Conservation (phyloP, 495 filamentous ascomycete genomes). For the Acidomyces sp. region DNA sequence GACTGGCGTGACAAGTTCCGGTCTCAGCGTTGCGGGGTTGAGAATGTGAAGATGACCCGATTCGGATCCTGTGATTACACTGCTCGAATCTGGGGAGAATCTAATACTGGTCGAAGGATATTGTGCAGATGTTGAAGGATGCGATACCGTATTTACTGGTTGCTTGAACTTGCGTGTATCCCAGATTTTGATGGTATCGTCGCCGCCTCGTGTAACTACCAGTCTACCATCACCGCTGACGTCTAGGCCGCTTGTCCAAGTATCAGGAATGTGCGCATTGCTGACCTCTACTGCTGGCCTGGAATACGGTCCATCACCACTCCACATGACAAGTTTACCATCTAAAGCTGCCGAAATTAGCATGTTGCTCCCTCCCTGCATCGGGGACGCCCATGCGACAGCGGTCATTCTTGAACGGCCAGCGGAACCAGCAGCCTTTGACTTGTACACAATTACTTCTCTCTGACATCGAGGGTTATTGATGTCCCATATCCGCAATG, state of each 20-base stretch:
- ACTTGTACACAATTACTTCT: slow-evolving; percentile 91
- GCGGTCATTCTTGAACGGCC: slow-evolving; percentile 90
- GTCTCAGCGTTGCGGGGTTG: slow-evolving; percentile 73
- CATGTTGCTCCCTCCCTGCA: slow-evolving; percentile 64
- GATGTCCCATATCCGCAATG: slow-evolving; percentile 90
- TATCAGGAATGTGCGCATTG: slow-evolving; percentile 68
- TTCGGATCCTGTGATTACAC: slow-evolving; percentile 77
- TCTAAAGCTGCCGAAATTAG: slow-evolving; percentile 79
- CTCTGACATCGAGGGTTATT: slow-evolving; percentile 76
- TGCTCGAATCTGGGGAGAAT: slow-evolving; percentile 71
- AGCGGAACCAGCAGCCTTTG: slow-evolving; percentile 66
- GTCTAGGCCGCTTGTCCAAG: slow-evolving; percentile 89
- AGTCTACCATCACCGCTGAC: slow-evolving; percentile 83
- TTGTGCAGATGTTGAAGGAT: slow-evolving; percentile 68
- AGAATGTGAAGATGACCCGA: slow-evolving; percentile 83
- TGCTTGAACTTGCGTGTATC: slow-evolving; percentile 92
- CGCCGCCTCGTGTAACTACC: slow-evolving; percentile 77
- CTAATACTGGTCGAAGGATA: slow-evolving; percentile 75
- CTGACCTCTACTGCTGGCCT: slow-evolving; percentile 74
- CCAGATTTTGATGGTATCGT: slow-evolving; percentile 78
- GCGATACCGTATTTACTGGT: slow-evolving; percentile 64
- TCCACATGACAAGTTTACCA: slow-evolving; percentile 84
- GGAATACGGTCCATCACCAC: slow-evolving; percentile 75
- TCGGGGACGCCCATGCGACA: slow-evolving; percentile 69
- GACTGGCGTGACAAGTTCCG: slow-evolving; percentile 73